These are phyloP conservation scores for Boletus reticuloceps DNA, from an alignment of 768 basidiomycete species.

Conservation along the genomic window DNA sequence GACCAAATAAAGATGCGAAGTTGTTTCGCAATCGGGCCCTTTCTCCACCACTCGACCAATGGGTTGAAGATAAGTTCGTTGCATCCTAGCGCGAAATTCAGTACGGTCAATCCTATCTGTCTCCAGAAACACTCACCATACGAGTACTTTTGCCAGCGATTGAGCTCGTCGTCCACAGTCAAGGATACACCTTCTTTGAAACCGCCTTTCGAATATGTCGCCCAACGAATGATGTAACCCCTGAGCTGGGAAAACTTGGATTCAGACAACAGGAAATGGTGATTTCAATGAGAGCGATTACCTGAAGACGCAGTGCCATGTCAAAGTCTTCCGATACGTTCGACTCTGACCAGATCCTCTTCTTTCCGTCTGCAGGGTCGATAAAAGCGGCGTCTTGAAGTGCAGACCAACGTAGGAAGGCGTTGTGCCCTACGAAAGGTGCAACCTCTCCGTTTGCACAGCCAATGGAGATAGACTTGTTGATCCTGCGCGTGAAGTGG, in stretches of 20 bases:
- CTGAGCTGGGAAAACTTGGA: conserved; percentile 26
- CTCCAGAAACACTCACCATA: conserved; percentile 50
- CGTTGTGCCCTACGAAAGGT: conserved; percentile 85
- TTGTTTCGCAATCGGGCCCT: conserved; percentile 82
- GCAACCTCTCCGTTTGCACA: conserved; percentile 80
- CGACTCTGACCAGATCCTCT: conserved; percentile 70
- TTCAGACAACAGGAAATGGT: conserved; percentile 60
- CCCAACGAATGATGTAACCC: conserved; percentile 47
- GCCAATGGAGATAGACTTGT: conserved; percentile 76
- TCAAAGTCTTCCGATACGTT: conserved; percentile 72
- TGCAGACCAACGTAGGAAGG: conserved; percentile 87
- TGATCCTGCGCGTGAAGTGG: conserved; percentile 90
- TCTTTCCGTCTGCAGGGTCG: conserved; percentile 50
- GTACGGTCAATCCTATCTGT: conserved; percentile 12
- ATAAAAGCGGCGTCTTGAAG: conserved; percentile 84
- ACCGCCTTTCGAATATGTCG: conserved; percentile 80
- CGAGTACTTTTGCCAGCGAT: conserved; percentile 89
- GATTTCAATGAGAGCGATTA: conserved; percentile 11
- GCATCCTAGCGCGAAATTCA: conserved; percentile 26
- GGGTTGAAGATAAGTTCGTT: conserved; percentile 82
- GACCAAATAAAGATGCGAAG: conserved; percentile 78
- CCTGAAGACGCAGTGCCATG: conserved; percentile 59
- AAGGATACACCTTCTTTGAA: conserved; percentile 93
- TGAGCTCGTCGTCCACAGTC: conserved; percentile 82
- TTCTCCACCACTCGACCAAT: conserved; percentile 68